phyloP scores from a whole-genome alignment of 2,329 filamentous ascomycete species.

The Fusarium sp. region DNA sequence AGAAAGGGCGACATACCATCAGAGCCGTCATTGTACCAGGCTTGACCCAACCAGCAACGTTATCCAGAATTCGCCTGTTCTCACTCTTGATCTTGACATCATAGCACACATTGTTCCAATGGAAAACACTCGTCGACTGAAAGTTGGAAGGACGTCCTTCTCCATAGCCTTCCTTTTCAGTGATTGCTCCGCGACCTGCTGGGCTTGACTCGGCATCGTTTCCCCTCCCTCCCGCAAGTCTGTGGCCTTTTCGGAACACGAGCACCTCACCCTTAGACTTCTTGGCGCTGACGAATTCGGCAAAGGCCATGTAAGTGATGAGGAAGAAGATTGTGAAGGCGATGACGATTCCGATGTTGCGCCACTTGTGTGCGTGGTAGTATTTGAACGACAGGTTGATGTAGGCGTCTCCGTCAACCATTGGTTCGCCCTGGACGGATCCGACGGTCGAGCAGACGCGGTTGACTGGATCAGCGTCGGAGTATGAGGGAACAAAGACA shows the following conservation, averaged over 20 bases:
- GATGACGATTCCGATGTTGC: conserved; percentile 68
- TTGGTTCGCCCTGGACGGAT: conserved; percentile 55
- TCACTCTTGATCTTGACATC: conserved; percentile 80
- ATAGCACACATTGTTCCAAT: conserved; percentile 84
- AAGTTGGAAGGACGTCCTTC: conserved; percentile 38
- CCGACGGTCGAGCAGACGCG: conserved; percentile 62
- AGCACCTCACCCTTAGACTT: conserved; percentile 72
- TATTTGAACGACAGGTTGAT: conserved; percentile 59
- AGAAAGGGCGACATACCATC: conserved; percentile 64
- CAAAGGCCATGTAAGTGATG: conserved; percentile 60
- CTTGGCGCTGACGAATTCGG: conserved; percentile 60
- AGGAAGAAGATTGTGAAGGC: conserved; percentile 62
- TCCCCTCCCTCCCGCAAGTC: background rate
- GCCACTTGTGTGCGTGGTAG: conserved; percentile 61
- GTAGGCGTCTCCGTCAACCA: conserved; percentile 61
- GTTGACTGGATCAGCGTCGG: conserved; percentile 39
- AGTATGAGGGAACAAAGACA: conserved; percentile 47
- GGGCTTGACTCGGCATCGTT: conserved; percentile 31
- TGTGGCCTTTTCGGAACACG: conserved; percentile 63
- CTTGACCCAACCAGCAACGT: conserved; percentile 91
- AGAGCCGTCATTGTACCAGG: conserved; percentile 87
- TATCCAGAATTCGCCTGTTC: conserved; percentile 77
- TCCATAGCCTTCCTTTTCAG: conserved; percentile 27
- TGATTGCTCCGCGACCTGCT: conserved; percentile 2
- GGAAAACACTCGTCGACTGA: conserved; percentile 78